Conservation (phyloP, 441 rosid genomes). For the Adansonia rubrostipa region DNA sequence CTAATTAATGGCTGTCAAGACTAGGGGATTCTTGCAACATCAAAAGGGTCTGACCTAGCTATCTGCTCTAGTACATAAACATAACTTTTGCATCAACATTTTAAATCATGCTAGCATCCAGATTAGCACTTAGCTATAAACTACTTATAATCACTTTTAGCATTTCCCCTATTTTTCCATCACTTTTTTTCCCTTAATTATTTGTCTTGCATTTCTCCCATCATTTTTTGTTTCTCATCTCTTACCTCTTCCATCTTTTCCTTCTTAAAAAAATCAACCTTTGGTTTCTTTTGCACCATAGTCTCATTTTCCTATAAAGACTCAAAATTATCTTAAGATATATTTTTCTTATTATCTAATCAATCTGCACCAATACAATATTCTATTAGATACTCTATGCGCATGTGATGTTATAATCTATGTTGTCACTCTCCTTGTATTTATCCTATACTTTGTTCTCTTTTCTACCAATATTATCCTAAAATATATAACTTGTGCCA, state of each 20-base stretch:
- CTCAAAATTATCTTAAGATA: not conserved
- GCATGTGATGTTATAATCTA: not conserved
- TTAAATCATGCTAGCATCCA: not conserved
- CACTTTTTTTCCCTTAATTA: not conserved
- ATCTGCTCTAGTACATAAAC: not conserved
- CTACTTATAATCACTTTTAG: not conserved
- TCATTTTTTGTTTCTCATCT: not conserved
- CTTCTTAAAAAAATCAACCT: not conserved
- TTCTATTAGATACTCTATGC: not conserved
- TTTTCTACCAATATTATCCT: not conserved
- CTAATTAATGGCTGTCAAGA: not conserved
- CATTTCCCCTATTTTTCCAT: not conserved
- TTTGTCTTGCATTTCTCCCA: not conserved
- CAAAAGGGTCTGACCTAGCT: not conserved
- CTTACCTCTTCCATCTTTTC: not conserved
- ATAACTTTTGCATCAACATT: no score
- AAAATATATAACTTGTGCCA: not conserved
- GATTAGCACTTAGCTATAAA: not conserved
- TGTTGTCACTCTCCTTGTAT: not conserved
- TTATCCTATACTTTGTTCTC: not conserved
- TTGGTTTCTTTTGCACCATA: not conserved
- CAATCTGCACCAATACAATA: not conserved
- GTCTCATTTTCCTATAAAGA: not conserved
- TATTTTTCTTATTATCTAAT: not conserved
- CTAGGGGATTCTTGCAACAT: not conserved